Evolutionary conservation across 2,329 filamentous ascomycete species (phyloP).

Genomic region (Xylaria sp.): DNA sequence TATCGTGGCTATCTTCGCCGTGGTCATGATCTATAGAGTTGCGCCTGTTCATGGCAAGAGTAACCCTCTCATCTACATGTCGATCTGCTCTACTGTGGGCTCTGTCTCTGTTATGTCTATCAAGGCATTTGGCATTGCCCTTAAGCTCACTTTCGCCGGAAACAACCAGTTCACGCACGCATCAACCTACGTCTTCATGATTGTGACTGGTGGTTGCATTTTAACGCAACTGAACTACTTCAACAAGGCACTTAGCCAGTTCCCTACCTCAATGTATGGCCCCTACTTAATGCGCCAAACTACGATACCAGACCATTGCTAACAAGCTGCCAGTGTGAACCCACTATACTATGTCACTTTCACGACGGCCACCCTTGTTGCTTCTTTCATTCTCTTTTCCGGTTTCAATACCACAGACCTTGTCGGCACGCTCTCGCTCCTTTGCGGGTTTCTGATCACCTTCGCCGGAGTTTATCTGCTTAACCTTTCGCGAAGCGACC

Average conservation of each 20-base stretch:
- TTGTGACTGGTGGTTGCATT: slow-evolving; percentile 92
- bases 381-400: slow-evolving; percentile 94
- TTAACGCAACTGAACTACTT: slow-evolving; percentile 99
- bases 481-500: slow-evolving; percentile 93
- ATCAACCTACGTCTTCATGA: slow-evolving; percentile 97
- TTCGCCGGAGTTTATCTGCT: slow-evolving; percentile 96
- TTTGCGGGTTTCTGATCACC: slow-evolving; percentile 93
- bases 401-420: slow-evolving; percentile 95
- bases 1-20: slow-evolving; percentile 82
- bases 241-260: slow-evolving; percentile 97
- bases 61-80: slow-evolving; percentile 95
- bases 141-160: slow-evolving; percentile 92
- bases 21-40: slow-evolving; percentile 96
- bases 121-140: slow-evolving; percentile 96
- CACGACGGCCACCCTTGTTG: slow-evolving; percentile 91
- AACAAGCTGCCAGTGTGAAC: slow-evolving; percentile 75
- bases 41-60: slow-evolving; percentile 91
- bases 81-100: slow-evolving; percentile 96
- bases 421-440: slow-evolving; percentile 90
- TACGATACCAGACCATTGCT: slow-evolving; percentile 38
- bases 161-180: slow-evolving; percentile 96
- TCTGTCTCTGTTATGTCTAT: slow-evolving; percentile 99
- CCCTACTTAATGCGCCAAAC: background rate
- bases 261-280: slow-evolving; percentile 93
- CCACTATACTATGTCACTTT: slow-evolving; percentile 98